Evolutionary conservation across 2,329 filamentous ascomycete genomes (phyloP), one percentile per base, ranked within the genome.

Genomic region (Didymella pinodella): DNA sequence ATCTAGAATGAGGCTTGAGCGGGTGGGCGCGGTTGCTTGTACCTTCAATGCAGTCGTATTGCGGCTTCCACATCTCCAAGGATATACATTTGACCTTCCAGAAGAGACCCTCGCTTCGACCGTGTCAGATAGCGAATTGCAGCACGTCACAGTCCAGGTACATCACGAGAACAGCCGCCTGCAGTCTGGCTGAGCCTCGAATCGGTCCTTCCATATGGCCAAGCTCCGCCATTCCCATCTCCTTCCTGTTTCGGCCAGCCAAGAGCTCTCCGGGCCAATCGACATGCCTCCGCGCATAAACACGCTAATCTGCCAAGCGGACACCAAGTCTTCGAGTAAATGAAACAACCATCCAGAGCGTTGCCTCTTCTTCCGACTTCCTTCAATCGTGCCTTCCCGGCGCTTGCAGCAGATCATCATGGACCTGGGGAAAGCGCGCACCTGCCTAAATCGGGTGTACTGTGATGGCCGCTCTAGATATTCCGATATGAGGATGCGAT

Each of bases 241-340:
- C 66, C 66, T 66, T 57, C 66, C 63, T 57, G 25, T 52, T 60
- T 14, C 0, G 41, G 51, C 18, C 45, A 57, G 62, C 62, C 49
- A 48, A 59, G 49, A 36, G 4, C 14, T 7, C 41, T 62, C 69
- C 63, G 63, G 40, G 18, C 64, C 66, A 68, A 70, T 68, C 54
- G 65, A 18, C 28, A 12, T n/a, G 20, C 53, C 31, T 18, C 43
- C 54, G 28, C 48, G 49, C 46, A 36, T 7, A 36, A 54, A 54
- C 32, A 54, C 50, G 56, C 50, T 54, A 60, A 49, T 48, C 53
- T 47, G 44, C 54, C 43, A 54, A 45, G 59, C 40, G 48, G 45
- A 20, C 44, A 65, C 69, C 69, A 73, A 73, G 71, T 53, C 34
- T n/a, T 43, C 38, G 43, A 41, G 46, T 70, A 73, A 57, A 74